phyloP scores from a whole-genome alignment of 805 yeast genomes.

The Candida andamanensis region DNA sequence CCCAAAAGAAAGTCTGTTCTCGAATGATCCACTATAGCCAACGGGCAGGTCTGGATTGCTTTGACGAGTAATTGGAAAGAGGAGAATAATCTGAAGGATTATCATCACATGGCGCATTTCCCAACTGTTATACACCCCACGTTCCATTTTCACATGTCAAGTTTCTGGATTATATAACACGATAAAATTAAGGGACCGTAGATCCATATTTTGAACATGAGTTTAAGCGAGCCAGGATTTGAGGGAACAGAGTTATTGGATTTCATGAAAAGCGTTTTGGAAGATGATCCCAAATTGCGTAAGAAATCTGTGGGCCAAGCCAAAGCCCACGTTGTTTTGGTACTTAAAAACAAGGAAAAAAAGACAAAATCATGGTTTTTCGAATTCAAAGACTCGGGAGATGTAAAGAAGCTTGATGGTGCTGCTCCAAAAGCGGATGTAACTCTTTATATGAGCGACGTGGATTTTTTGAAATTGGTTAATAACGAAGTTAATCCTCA shows the following conservation, averaged over 20 bases:
- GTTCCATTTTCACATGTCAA: no score
- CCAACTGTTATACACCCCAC: no score
- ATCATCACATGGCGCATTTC: no score
- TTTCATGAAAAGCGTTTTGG: constrained; percentile 20
- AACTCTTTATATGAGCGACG: constrained; percentile 52
- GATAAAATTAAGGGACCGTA: no score
- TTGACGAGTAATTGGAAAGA: no score
- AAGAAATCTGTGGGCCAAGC: constrained; percentile 17
- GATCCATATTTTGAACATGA: no score
- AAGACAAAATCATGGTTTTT: constrained; percentile 54
- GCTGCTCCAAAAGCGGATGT: constrained; percentile 50
- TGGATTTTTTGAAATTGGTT: constrained; percentile 58
- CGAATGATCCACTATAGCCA: no score
- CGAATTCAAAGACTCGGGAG: constrained; percentile 55
- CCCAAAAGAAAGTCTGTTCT: constrained; percentile 3
- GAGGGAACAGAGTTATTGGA: constrained; percentile 20
- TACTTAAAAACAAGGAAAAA: constrained; percentile 52
- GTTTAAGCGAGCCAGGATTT: constrained; percentile 20
- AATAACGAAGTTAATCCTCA: constrained; percentile 74
- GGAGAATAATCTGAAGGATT: no score
- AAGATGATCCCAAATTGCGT: constrained; percentile 16
- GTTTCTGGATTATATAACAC: no score
- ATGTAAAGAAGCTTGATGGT: constrained; percentile 32
- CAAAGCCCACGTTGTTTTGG: constrained; percentile 27
- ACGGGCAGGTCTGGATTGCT: no score